Conservation (phyloP, 768 basidiomycete species). For the Naganishia onofrii region DNA sequence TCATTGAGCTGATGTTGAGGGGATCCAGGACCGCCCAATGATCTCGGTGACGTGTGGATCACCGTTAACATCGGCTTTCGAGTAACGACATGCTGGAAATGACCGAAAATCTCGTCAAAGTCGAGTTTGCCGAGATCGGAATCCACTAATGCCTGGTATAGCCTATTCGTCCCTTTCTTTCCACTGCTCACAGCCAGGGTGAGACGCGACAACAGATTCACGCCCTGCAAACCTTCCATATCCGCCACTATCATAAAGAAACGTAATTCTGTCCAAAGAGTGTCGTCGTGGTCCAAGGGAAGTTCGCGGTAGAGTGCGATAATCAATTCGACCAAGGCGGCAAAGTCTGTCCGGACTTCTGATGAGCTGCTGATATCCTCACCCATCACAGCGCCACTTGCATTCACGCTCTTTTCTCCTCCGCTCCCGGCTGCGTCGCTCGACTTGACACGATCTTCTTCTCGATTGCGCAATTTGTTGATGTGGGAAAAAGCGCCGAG, state of each 20-base stretch:
- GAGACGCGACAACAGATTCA: conserved; percentile 6
- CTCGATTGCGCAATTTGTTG: conserved; percentile 29
- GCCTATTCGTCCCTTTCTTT: conserved; percentile 13
- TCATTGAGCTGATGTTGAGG: conserved; percentile 17
- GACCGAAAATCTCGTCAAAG: conserved; percentile 26
- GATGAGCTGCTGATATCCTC: neutral
- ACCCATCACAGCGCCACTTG: neutral
- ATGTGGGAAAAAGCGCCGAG: conserved; percentile 23
- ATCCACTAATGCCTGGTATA: conserved; percentile 21
- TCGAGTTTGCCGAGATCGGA: conserved; percentile 25
- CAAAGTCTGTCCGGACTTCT: conserved; percentile 25
- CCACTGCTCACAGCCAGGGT: conserved; percentile 27
- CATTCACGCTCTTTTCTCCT: neutral
- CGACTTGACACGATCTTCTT: conserved; percentile 30
- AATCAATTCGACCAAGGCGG: conserved; percentile 26
- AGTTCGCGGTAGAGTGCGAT: conserved; percentile 28
- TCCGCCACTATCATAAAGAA: conserved; percentile 31
- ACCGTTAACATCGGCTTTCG: conserved; percentile 20
- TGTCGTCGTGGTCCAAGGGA: conserved; percentile 29
- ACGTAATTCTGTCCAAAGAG: conserved; percentile 28
- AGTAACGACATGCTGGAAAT: conserved; percentile 22
- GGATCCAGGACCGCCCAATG: neutral
- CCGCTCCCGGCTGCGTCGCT: conserved; percentile 11
- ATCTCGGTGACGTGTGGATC: neutral
- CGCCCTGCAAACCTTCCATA: neutral